Conservation (phyloP, 1,139 yeast species). For the Zygosaccharomyces pseudobailii region DNA sequence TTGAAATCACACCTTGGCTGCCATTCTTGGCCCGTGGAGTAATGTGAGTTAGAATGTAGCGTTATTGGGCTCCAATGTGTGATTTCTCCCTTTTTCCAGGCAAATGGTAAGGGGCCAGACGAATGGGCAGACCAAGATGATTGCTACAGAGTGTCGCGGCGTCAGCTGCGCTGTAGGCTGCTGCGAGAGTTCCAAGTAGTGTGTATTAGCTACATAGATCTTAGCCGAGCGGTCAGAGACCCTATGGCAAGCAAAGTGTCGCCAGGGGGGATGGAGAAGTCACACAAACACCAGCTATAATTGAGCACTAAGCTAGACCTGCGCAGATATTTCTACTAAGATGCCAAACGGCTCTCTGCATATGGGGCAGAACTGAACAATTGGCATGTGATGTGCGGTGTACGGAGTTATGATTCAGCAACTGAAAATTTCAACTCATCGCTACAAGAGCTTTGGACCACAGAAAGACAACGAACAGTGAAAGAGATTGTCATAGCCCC, state of each 20-base stretch:
- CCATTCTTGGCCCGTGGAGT: not conserved
- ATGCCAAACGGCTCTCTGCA: too few relatives aligned
- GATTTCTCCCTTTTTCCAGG: not conserved
- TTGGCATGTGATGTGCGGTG: not conserved
- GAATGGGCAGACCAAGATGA: not conserved
- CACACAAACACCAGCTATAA: too few relatives aligned
- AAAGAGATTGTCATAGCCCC: not conserved
- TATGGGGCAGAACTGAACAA: too few relatives aligned
- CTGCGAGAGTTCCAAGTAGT: not conserved
- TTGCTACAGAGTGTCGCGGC: not conserved
- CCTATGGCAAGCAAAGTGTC: too few relatives aligned
- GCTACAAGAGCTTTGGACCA: not conserved
- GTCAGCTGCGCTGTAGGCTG: too few relatives aligned
- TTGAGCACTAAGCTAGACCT: too few relatives aligned
- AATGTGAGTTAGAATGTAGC: not conserved
- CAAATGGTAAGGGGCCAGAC: not conserved
- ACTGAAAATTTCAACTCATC: not conserved
- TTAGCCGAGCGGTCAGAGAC: too few relatives aligned
- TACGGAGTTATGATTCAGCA: not conserved
- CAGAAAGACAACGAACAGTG: not conserved
- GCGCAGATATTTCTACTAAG: too few relatives aligned
- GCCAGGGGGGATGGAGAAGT: not conserved
- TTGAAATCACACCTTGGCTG: too few relatives aligned
- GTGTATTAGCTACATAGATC: not conserved
- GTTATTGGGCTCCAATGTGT: not conserved